Base-by-base conservation (phyloP, 805 yeast genomes). In the Candida ponderosae region DNA sequence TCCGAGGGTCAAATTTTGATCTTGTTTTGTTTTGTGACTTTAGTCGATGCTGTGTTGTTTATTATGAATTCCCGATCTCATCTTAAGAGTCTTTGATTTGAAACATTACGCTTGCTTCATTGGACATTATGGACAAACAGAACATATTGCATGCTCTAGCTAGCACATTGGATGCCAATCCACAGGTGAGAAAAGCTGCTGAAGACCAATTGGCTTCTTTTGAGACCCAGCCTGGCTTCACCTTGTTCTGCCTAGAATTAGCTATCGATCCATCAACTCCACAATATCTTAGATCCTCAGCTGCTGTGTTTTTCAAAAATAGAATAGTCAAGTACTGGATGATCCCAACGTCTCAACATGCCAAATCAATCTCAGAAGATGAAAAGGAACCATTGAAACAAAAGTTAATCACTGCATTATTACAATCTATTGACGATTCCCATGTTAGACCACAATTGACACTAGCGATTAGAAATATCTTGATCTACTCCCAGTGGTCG, bases 221-320 rank as follows among this genome's bases (percentile, higher is more conserved):
- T 42, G 81, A 75, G 50, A 70, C 68, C 42, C 74, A 71, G 42
- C 68, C 73, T 1, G 82, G 82, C 4, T 76, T 76, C 54, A 72
- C 81, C 1, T 62, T 68, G 13, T 74, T 73, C 49, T 60, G 77
- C 33, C 57, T 78, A 21, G 73, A 69, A 29, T 59, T 76, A 33
- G 64, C 73, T 13, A 54, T 61, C 9, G 80, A 77, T 45, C 54
- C 54, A 4, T 57, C 63, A 4, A 59, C 65, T 23, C 61, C 74
- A 5, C 42, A 48, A 6, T 63, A 65, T 11, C 67, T 76, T 35
- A 66, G 76, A 41, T 62, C 73, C 41, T 80, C 85, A 11, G 69
- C 81, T 6, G 79, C 82, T 0, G 81, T 83, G 6, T 80, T 74
- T 24, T 24, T 24, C n/a, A 24, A 83, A 53, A 82, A 82, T 54